Evolutionary conservation across 768 basidiomycete species (phyloP).

Genomic region (Crepidotus variabilis): DNA sequence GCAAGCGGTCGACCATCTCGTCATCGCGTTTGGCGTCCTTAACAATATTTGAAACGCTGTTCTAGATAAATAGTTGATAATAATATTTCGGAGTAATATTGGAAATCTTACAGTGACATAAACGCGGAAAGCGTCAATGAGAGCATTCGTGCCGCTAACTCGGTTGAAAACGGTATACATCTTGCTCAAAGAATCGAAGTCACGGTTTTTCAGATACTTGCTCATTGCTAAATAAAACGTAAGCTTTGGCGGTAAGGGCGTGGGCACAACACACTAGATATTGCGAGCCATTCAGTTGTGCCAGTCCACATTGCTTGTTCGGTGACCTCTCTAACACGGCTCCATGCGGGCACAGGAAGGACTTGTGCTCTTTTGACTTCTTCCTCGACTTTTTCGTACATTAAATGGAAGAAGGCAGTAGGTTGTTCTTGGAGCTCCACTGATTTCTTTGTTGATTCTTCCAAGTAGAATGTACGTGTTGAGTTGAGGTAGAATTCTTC

Average conservation of each 20-base stretch:
- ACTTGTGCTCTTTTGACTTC: slow-evolving; percentile 56
- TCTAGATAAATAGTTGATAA: slow-evolving; percentile 29
- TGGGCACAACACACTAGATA: slow-evolving; percentile 16
- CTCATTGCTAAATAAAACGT: slow-evolving; percentile 41
- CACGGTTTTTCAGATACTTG: slow-evolving; percentile 43
- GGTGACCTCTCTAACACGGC: slow-evolving; percentile 46
- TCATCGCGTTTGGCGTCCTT: slow-evolving; percentile 61
- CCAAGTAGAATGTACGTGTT: slow-evolving; percentile 50
- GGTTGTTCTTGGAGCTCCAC: slow-evolving; percentile 39
- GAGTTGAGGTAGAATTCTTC: slow-evolving; percentile 50
- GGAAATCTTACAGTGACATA: slow-evolving; percentile 49
- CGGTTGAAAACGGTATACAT: slow-evolving; percentile 65
- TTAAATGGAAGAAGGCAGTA: slow-evolving; percentile 49
- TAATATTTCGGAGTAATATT: not conserved
- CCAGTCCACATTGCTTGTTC: slow-evolving; percentile 47
- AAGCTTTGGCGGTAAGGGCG: not conserved
- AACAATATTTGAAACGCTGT: slow-evolving; percentile 60
- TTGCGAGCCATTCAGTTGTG: slow-evolving; percentile 35
- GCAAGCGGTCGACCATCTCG: slow-evolving; percentile 70
- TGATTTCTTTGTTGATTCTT: slow-evolving; percentile 41
- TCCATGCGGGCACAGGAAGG: slow-evolving; percentile 47
- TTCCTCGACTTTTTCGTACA: slow-evolving; percentile 42
- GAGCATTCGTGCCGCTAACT: slow-evolving; percentile 47
- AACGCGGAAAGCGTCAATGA: slow-evolving; percentile 59
- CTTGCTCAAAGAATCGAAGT: slow-evolving; percentile 23